Conservation (phyloP, 1,284 basidiomycete species). For the Tausonia pullulans region DNA sequence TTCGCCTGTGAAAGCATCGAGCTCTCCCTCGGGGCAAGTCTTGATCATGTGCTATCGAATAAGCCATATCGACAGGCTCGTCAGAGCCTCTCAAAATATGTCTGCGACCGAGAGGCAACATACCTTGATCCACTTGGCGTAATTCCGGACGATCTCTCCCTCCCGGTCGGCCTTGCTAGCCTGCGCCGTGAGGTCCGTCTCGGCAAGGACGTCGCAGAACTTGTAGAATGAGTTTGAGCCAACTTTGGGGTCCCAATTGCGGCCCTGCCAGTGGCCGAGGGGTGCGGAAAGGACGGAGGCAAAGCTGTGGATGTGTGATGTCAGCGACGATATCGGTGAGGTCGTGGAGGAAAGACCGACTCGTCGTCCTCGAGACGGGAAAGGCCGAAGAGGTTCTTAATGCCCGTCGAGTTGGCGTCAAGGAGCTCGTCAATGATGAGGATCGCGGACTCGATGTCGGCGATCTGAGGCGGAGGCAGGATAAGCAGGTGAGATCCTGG, state of each 20-base stretch:
- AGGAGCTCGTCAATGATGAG: constrained; percentile 49
- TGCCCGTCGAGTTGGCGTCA: constrained; percentile 39
- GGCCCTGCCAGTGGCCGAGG: constrained; percentile 48
- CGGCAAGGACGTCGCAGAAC: constrained; percentile 53
- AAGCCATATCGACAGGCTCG: neutral
- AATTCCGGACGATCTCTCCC: constrained; percentile 49
- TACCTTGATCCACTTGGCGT: constrained; percentile 61
- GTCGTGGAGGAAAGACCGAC: neutral
- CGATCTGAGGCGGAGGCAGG: constrained; percentile 29
- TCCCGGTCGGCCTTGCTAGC: constrained; percentile 15
- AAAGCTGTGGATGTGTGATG: constrained; percentile 12
- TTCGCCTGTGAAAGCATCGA: neutral
- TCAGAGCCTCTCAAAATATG: constrained; percentile 5
- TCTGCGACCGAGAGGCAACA: neutral
- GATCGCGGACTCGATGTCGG: constrained; percentile 55
- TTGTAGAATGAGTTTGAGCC: constrained; percentile 45
- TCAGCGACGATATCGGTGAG: neutral
- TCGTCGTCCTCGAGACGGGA: constrained; percentile 53
- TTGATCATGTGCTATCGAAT: constrained; percentile 3
- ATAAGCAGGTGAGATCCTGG: neutral
- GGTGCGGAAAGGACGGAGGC: constrained; percentile 26
- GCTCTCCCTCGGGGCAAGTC: constrained; percentile 5
- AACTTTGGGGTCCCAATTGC: constrained; percentile 62
- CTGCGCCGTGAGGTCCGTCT: neutral
- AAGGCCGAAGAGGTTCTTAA: constrained; percentile 67